A percentile compares a stretch with the other conserved stretches of the same genome.
phyloP scores from a whole-genome alignment of 176 grass and related monocot species.

The Dendrocalamus sinicus region DNA sequence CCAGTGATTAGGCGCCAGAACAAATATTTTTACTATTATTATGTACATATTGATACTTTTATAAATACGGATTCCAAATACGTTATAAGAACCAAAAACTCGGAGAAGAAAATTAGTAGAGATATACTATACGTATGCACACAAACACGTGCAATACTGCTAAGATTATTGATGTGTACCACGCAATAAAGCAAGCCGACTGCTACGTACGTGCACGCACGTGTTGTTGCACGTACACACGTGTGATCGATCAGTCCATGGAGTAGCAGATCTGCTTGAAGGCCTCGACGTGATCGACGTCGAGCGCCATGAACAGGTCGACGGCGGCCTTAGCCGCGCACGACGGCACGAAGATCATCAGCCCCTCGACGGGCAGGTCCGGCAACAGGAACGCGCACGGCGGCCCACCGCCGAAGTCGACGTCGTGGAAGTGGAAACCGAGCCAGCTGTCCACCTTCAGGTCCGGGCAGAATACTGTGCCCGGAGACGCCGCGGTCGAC shows the following conservation, averaged over 20 bases:
- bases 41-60: too few relatives aligned
- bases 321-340: constrained; percentile 31
- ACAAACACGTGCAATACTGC: not conserved
- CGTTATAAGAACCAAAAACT: too few relatives aligned
- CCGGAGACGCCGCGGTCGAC: constrained; percentile 22
- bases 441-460: constrained; percentile 62
- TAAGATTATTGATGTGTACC: not conserved
- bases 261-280: constrained; percentile 50
- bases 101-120: too few relatives aligned
- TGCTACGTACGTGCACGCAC: not conserved
- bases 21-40: too few relatives aligned
- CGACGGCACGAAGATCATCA: constrained; percentile 41
- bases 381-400: not conserved
- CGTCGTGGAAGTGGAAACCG: constrained; percentile 48
- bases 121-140: not conserved
- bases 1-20: too few relatives aligned
- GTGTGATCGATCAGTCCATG: constrained; percentile 23
- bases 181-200: not conserved
- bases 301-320: constrained; percentile 34
- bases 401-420: constrained; percentile 49
- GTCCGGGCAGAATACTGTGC: constrained; percentile 41
- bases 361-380: constrained; percentile 34
- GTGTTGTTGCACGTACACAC: not conserved
- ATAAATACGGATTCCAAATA: too few relatives aligned
- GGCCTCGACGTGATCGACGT: not conserved